These are phyloP conservation scores for Chrysoporthe austroafricana DNA, from an alignment of 2,329 filamentous ascomycete species.

Conservation along the genomic window DNA sequence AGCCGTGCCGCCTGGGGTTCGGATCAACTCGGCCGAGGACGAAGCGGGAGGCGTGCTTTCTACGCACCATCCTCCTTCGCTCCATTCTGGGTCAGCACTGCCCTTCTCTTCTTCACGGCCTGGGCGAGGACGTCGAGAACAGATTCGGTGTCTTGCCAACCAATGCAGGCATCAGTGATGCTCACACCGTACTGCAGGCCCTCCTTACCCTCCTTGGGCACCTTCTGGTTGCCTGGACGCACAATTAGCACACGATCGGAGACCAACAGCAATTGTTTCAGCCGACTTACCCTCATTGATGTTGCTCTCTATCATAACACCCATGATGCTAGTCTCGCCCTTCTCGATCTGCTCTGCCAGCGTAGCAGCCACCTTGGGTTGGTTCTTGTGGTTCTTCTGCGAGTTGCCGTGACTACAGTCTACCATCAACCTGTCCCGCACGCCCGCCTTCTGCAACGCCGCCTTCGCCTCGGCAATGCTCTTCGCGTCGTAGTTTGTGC, in stretches of 20 bases:
- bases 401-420: conserved; percentile 98
- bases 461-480: conserved; percentile 85
- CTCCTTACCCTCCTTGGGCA: conserved; percentile 81
- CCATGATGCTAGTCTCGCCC: conserved; percentile 88
- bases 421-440: conserved; percentile 85
- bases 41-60: conserved; percentile 22
- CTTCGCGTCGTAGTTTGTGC: conserved; percentile 89
- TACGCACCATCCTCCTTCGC: conserved; percentile 24
- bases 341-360: conserved; percentile 83
- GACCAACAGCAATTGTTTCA: not conserved
- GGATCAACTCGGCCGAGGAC: conserved; percentile 18
- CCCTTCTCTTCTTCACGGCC: conserved; percentile 76
- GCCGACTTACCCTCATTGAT: conserved; percentile 80
- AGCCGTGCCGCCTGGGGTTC: not conserved
- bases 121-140: conserved; percentile 79
- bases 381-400: conserved; percentile 94
- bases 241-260: conserved; percentile 34
- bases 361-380: conserved; percentile 85
- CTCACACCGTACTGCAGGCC: conserved; percentile 92
- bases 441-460: conserved; percentile 73
- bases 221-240: conserved; percentile 77
- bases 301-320: conserved; percentile 98
- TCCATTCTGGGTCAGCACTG: conserved; percentile 40
- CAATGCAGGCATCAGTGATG: conserved; percentile 96
- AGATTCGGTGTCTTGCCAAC: conserved; percentile 85